These are phyloP conservation scores for Lizonia empirigonia DNA, from an alignment of 2,329 filamentous ascomycete genomes.

Conservation along the genomic window DNA sequence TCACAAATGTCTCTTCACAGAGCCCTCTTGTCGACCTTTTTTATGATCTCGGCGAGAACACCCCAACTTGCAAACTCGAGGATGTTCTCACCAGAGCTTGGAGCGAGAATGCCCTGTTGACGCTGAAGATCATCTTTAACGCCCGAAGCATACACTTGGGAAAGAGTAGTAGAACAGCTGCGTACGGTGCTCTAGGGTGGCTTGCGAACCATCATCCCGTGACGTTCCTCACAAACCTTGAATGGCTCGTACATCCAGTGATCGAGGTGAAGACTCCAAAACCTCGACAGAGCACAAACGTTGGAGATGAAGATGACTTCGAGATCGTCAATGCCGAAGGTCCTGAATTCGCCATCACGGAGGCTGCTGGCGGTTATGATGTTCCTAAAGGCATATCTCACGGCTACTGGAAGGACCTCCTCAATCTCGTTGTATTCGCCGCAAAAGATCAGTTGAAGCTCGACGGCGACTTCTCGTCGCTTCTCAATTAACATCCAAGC, in stretches of 20 bases:
- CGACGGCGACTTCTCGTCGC: not conserved
- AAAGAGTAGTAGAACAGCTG: slow-evolving; percentile 55
- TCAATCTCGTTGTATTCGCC: slow-evolving; percentile 5
- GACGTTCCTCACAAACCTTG: not conserved
- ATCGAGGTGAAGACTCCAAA: not conserved
- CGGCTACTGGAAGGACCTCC: slow-evolving; percentile 1
- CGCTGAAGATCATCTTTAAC: slow-evolving; percentile 66
- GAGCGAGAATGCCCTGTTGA: slow-evolving; percentile 54
- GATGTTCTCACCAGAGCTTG: slow-evolving; percentile 57
- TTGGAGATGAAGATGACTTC: not conserved
- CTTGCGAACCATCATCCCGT: not conserved
- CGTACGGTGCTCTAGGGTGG: slow-evolving; percentile 1
- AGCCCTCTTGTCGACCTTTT: slow-evolving; percentile 61
- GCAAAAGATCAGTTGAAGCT: not conserved
- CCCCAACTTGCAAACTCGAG: slow-evolving; percentile 47
- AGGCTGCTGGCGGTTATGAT: not conserved
- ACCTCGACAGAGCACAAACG: not conserved
- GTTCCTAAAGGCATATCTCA: not conserved
- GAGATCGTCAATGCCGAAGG: not conserved
- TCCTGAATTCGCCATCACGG: not conserved
- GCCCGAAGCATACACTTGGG: slow-evolving; percentile 66
- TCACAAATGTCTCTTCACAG: slow-evolving; percentile 55
- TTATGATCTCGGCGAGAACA: slow-evolving; percentile 55
- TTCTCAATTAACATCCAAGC: not conserved
- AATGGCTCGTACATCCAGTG: not conserved